These are phyloP conservation scores for Pseudogymnoascus sp. DNA, from an alignment of 2,329 filamentous ascomycete species.

Conservation along the genomic window DNA sequence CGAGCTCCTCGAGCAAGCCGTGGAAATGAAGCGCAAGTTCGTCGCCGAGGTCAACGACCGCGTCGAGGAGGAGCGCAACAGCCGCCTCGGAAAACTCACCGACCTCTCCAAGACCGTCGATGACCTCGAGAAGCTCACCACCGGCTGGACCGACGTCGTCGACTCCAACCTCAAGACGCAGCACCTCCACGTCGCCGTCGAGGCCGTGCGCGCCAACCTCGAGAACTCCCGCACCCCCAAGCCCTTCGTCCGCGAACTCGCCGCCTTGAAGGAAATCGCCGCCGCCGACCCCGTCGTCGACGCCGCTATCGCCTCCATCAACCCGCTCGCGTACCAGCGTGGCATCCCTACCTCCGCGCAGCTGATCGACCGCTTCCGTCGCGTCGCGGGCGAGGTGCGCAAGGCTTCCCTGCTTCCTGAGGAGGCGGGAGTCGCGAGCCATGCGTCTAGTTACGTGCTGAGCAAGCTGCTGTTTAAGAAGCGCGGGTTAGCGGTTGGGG, in stretches of 20 bases:
- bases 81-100: slow-evolving; percentile 76
- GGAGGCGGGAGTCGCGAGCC: slow-evolving; percentile 87
- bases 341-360: slow-evolving; percentile 78
- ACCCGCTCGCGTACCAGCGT: slow-evolving; percentile 85
- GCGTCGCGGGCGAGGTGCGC: slow-evolving; percentile 83
- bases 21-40: slow-evolving; percentile 81
- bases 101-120: slow-evolving; percentile 71
- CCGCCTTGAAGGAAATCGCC: slow-evolving; percentile 89
- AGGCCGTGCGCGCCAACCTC: slow-evolving; percentile 80
- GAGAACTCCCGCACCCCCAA: slow-evolving; percentile 66
- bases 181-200: slow-evolving; percentile 91
- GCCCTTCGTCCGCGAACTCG: slow-evolving; percentile 87
- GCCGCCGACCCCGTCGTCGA: slow-evolving; percentile 78
- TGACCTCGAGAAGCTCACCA: slow-evolving; percentile 80
- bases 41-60: slow-evolving; percentile 67
- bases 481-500: slow-evolving; percentile 71
- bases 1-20: slow-evolving; percentile 80
- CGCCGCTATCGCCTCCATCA: slow-evolving; percentile 93
- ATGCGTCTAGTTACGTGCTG: slow-evolving; percentile 81
- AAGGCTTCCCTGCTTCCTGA: slow-evolving; percentile 91
- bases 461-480: slow-evolving; percentile 97
- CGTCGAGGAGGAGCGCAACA: slow-evolving; percentile 82
- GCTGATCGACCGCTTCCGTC: slow-evolving; percentile 91
- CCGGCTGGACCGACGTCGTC: slow-evolving; percentile 83
- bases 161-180: slow-evolving; percentile 89